Conservation (phyloP, 768 basidiomycete species). For the Epithele typhae region DNA sequence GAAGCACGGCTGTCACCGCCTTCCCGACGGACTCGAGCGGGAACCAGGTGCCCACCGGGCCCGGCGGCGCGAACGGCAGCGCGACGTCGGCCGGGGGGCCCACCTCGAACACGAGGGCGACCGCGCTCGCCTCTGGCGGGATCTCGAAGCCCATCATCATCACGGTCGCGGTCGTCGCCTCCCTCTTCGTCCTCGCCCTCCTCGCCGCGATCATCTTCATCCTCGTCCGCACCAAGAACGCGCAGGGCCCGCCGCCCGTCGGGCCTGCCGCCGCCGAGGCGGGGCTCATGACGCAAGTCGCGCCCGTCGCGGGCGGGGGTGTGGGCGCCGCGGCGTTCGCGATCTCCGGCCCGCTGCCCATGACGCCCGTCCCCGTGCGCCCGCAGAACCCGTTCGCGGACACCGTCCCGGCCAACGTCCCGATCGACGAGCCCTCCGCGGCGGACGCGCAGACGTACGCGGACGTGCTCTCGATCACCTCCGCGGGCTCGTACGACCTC, state of each 20-base stretch:
- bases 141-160: slow-evolving; percentile 15
- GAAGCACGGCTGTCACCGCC: too few relatives aligned
- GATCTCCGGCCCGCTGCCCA: background rate
- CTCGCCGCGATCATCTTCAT: slow-evolving; percentile 14
- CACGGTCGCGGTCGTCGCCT: slow-evolving; percentile 12
- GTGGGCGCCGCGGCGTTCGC: too few relatives aligned
- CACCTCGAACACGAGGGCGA: too few relatives aligned
- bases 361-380: slow-evolving; percentile 1
- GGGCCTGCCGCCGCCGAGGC: slow-evolving; percentile 14
- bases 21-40: too few relatives aligned
- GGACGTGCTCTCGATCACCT: too few relatives aligned
- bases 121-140: background rate
- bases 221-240: slow-evolving; percentile 9
- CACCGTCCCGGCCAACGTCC: slow-evolving; percentile 1
- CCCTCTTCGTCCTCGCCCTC: slow-evolving; percentile 11
- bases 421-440: slow-evolving; percentile 3
- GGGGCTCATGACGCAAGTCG: slow-evolving; percentile 4
- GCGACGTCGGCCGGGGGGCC: too few relatives aligned
- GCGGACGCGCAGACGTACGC: too few relatives aligned
- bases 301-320: background rate
- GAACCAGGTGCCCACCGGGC: background rate
- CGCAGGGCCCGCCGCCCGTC: slow-evolving; percentile 2
- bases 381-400: slow-evolving; percentile 14
- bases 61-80: background rate
- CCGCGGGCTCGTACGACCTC: too few relatives aligned